These are phyloP conservation scores for Pythium angustatum DNA, from an alignment of 352 stramenopile genomes.

Conservation along the genomic window DNA sequence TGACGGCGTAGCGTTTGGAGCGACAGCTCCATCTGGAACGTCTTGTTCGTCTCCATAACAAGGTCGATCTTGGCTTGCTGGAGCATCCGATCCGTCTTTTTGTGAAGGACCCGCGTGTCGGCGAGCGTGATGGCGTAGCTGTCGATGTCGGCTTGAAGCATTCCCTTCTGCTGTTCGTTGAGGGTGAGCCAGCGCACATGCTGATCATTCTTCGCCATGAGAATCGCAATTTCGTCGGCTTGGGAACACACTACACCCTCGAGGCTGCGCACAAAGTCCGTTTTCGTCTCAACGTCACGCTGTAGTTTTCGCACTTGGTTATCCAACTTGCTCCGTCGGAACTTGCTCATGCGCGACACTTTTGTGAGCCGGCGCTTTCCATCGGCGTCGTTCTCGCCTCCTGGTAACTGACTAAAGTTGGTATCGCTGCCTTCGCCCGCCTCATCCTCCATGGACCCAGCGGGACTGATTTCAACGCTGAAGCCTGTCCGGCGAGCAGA, in stretches of 20 bases:
- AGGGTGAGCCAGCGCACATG: slow-evolving; percentile 41
- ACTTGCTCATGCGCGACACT: slow-evolving; percentile 61
- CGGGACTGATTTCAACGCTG: slow-evolving; percentile 12
- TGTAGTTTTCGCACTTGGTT: slow-evolving; percentile 60
- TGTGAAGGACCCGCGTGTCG: slow-evolving; percentile 25
- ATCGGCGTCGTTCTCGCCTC: slow-evolving; percentile 10
- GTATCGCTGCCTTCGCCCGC: background rate
- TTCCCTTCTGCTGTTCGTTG: slow-evolving; percentile 50
- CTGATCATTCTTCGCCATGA: slow-evolving; percentile 45
- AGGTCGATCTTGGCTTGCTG: slow-evolving; percentile 47
- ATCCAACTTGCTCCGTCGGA: slow-evolving; percentile 69
- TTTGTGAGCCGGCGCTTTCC: slow-evolving; percentile 25
- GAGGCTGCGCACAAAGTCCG: slow-evolving; percentile 48
- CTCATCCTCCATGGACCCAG: slow-evolving; percentile 11
- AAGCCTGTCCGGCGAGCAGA: slow-evolving; percentile 20
- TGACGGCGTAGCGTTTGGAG: slow-evolving; percentile 41
- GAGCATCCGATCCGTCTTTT: slow-evolving; percentile 25
- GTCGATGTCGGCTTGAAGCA: slow-evolving; percentile 55
- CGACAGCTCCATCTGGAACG: slow-evolving; percentile 43
- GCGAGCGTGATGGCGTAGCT: slow-evolving; percentile 31
- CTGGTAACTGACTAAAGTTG: background rate
- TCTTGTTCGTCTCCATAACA: slow-evolving; percentile 47
- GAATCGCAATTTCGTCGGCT: slow-evolving; percentile 41
- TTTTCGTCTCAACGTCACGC: slow-evolving; percentile 46
- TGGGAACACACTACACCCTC: slow-evolving; percentile 62